Evolutionary conservation across 2,329 filamentous ascomycete species (phyloP).

Genomic region (Bretziella fagacearum): DNA sequence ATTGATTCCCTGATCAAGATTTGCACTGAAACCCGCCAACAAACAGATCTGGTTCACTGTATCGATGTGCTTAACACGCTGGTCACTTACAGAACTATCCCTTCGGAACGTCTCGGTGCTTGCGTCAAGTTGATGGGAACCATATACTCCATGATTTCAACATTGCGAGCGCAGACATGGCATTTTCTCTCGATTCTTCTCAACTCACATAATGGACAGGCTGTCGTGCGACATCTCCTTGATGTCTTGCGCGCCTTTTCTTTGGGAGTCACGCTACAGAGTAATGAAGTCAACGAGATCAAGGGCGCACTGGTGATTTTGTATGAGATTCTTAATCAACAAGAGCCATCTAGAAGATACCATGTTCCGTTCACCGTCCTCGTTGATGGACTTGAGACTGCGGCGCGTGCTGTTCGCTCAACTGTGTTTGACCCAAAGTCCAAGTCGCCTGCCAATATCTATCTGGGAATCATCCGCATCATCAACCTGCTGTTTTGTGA

Average conservation of each 20-base stretch:
- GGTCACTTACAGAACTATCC: slow-evolving; percentile 56
- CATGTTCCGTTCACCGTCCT: slow-evolving; percentile 40
- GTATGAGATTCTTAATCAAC: slow-evolving; percentile 44
- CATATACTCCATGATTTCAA: slow-evolving; percentile 48
- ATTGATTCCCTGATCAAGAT: slow-evolving; percentile 48
- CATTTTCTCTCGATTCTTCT: slow-evolving; percentile 52
- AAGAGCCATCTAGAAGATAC: slow-evolving; percentile 36
- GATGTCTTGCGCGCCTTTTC: slow-evolving; percentile 39
- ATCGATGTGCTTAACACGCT: slow-evolving; percentile 53
- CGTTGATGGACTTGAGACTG: slow-evolving; percentile 36
- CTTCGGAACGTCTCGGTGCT: slow-evolving; percentile 40
- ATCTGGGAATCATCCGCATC: slow-evolving; percentile 31
- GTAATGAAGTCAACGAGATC: slow-evolving; percentile 37
- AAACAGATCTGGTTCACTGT: slow-evolving; percentile 48
- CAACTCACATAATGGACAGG: slow-evolving; percentile 56
- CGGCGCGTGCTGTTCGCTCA: slow-evolving; percentile 10
- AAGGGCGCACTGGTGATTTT: slow-evolving; percentile 47
- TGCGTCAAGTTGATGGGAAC: slow-evolving; percentile 57
- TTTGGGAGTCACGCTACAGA: slow-evolving; percentile 29
- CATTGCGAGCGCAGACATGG: slow-evolving; percentile 49
- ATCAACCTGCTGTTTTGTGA: slow-evolving; percentile 40
- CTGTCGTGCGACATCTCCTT: slow-evolving; percentile 47
- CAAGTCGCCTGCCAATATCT: slow-evolving; percentile 27
- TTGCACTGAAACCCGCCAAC: slow-evolving; percentile 47
- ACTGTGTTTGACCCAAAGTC: slow-evolving; percentile 11